Evolutionary conservation across 208 protist genomes (phyloP), one percentile per base, ranked within the genome.

Genomic region (Crithidia acanthocephali): DNA sequence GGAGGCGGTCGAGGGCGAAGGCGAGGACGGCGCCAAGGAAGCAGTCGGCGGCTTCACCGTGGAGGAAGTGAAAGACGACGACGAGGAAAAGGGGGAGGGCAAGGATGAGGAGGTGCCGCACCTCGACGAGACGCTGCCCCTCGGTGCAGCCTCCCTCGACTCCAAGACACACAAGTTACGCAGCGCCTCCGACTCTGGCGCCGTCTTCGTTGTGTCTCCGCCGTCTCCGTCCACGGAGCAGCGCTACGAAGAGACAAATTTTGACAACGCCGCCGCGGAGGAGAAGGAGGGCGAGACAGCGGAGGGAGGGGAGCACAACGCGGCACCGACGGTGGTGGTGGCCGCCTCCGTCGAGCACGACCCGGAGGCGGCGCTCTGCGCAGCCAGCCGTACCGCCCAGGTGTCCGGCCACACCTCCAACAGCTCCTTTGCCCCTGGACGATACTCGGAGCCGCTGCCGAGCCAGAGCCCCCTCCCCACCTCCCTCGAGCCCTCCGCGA

Each of bases 401-500:
- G 2, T 32, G 2, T 68, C 62, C n/a, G 20, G 1, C 1, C 47
- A n/a, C 33, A 58, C 35, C 48, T 68, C 23, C 6, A 23, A 13
- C 4, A 33, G 20, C 33, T 68, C 62, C 48, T 58, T 33, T 15
- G 44, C 28, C 40, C 13, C 45, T 6, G 18, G 33, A 0, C 44
- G n/a, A 4, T 53, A 35, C 62, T 58, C 62, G 48, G 50, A 47
- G 33, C 62, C 62, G 62, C 35, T 68, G 30, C 48, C 32, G 33
- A 68, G 62, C 16, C 62, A 68, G 15, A 55, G 44, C 15, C 62
- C 62, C 0, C 2, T 58, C 44, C n/a, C 62, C 5, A 58, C 33
- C 30, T 58, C 35, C 22, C 62, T 58, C 5, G 48, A 40, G 6
- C 62, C 47, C n/a, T 68, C 47, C 33, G 33, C 48, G 20, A 40